phyloP scores from a whole-genome alignment of 331 rosid species.

The Acacia pycnantha region DNA sequence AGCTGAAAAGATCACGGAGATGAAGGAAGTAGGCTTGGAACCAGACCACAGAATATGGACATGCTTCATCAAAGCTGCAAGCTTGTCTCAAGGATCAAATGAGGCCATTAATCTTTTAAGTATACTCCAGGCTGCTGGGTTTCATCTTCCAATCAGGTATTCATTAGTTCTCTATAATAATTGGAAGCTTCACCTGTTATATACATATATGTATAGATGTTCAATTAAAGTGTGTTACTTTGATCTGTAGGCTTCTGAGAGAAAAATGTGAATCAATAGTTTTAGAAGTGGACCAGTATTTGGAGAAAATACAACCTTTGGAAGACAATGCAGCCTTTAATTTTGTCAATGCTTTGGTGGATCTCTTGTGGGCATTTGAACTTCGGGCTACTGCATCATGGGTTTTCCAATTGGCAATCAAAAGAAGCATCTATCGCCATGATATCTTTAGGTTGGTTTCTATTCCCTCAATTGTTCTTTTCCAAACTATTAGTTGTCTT shows the following conservation, averaged over 20 bases:
- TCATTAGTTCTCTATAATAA: not conserved
- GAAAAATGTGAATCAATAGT: slow-evolving; percentile 69
- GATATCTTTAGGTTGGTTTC: slow-evolving; percentile 67
- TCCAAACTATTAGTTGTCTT: slow-evolving; percentile 6
- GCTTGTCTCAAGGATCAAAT: slow-evolving; percentile 52
- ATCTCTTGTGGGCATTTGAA: slow-evolving; percentile 96
- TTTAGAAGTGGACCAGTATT: slow-evolving; percentile 63
- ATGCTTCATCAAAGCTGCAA: slow-evolving; percentile 89
- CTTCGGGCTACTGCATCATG: slow-evolving; percentile 92
- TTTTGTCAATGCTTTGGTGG: slow-evolving; percentile 83
- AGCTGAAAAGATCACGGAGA: slow-evolving; percentile 67
- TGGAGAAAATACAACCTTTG: slow-evolving; percentile 58
- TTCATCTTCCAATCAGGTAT: slow-evolving; percentile 87
- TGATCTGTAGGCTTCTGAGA: slow-evolving; percentile 66
- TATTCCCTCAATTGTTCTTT: not conserved
- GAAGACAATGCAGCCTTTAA: slow-evolving; percentile 93
- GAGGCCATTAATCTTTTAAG: slow-evolving; percentile 64
- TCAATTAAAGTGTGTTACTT: slow-evolving; percentile 26
- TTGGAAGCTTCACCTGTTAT: not conserved
- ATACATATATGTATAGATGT: not conserved
- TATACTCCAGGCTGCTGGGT: slow-evolving; percentile 62
- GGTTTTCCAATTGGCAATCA: slow-evolving; percentile 88
- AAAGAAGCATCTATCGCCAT: slow-evolving; percentile 67
- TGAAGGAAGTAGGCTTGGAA: slow-evolving; percentile 67
- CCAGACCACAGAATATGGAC: slow-evolving; percentile 98